These are phyloP conservation scores for Mycena galericulata DNA, from an alignment of 768 basidiomycete genomes.

Conservation along the genomic window DNA sequence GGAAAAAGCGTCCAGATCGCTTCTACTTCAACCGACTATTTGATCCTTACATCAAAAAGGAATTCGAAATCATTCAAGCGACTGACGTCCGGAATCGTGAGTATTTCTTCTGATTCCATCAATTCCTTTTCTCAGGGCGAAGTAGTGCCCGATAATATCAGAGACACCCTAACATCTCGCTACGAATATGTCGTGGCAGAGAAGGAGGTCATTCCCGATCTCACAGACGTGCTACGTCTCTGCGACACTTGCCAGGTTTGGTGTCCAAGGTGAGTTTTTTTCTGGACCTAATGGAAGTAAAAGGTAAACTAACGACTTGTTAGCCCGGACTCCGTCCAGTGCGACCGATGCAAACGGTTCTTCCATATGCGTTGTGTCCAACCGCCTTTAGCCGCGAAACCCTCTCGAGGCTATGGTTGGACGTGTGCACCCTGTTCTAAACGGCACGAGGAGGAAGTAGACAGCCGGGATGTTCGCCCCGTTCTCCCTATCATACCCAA, in stretches of 20 bases:
- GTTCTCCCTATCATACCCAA: constrained; percentile 53
- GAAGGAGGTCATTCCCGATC: constrained; percentile 91
- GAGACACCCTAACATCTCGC: constrained; percentile 78
- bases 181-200: constrained; percentile 98
- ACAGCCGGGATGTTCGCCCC: constrained; percentile 77
- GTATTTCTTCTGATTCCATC: constrained; percentile 46
- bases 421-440: constrained; percentile 94
- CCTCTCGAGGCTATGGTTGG: constrained; percentile 97
- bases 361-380: constrained; percentile 97
- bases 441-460: constrained; percentile 87
- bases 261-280: constrained; percentile 81
- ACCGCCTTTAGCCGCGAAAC: constrained; percentile 91
- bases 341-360: constrained; percentile 91
- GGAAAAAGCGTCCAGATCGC: constrained; percentile 94
- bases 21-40: constrained; percentile 98
- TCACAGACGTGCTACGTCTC: constrained; percentile 86
- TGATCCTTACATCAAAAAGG: constrained; percentile 98
- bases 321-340: constrained; percentile 88
- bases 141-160: constrained; percentile 85
- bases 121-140: constrained; percentile 36
- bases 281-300: constrained; percentile 2
- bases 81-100: constrained; percentile 89
- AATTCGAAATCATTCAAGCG: constrained; percentile 94
- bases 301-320: constrained; percentile 34
- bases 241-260: constrained; percentile 90